Evolutionary conservation across 2,329 filamentous ascomycete genomes (phyloP).

Genomic region (Colletotrichum endophyticum): DNA sequence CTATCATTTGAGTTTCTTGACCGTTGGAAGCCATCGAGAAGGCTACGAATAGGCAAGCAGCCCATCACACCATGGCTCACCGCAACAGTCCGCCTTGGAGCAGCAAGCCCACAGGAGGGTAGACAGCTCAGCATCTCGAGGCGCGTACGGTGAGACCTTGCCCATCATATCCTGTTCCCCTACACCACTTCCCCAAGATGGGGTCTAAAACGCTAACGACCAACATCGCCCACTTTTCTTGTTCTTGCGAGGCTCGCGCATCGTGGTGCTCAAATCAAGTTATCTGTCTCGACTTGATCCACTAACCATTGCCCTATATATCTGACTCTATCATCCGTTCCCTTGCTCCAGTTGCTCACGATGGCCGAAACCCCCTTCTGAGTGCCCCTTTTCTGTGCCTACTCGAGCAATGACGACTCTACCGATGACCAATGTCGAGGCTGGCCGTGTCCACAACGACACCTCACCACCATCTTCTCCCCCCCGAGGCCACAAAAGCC

Average conservation of each 20-base stretch:
- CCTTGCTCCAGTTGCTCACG: not conserved
- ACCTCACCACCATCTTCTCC: not conserved
- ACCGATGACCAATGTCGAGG: not conserved
- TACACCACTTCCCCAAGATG: not conserved
- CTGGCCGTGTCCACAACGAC: not conserved
- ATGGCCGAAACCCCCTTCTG: not conserved
- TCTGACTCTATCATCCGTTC: not conserved
- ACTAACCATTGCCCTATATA: accelerated
- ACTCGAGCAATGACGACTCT: not conserved
- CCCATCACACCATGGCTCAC: not conserved
- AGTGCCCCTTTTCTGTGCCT: not conserved
- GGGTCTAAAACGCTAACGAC: not conserved
- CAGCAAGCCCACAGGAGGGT: not conserved
- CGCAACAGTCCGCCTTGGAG: not conserved
- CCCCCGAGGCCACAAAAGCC: not conserved
- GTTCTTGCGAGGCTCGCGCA: not conserved
- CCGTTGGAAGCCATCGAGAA: not conserved
- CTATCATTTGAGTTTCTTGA: not conserved
- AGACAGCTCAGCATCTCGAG: not conserved
- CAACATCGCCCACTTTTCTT: not conserved
- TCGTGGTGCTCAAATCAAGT: not conserved
- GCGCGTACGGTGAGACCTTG: not conserved
- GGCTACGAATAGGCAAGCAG: not conserved
- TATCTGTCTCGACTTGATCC: not conserved
- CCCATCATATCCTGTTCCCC: not conserved